phyloP scores from a whole-genome alignment of 2,329 filamentous ascomycete genomes.

The Alternaria sp. region DNA sequence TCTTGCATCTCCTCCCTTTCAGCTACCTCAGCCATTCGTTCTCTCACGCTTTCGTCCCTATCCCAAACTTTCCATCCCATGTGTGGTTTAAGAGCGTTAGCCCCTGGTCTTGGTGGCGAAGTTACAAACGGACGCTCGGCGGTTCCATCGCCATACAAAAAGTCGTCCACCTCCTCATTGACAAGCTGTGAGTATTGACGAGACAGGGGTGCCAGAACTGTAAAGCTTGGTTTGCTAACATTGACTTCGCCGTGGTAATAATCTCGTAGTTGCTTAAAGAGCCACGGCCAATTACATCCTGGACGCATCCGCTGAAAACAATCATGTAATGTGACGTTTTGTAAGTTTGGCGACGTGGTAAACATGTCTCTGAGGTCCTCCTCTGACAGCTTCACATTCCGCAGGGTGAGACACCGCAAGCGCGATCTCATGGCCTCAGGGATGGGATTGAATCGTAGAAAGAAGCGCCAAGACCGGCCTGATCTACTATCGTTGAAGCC shows the following conservation, averaged over 20 bases:
- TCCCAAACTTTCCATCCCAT: conserved; percentile 23
- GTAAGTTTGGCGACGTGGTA: neutral
- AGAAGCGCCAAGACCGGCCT: neutral
- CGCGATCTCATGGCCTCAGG: conserved; percentile 1
- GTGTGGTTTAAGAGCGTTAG: neutral
- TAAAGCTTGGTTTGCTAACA: neutral
- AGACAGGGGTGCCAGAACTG: conserved; percentile 1
- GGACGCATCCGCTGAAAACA: neutral
- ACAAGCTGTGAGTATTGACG: conserved; percentile 6
- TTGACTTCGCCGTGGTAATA: neutral
- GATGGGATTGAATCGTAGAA: conserved; percentile 1
- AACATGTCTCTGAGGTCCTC: conserved; percentile 5
- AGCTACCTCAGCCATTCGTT: conserved; percentile 8
- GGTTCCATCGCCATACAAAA: conserved; percentile 10
- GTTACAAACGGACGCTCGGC: conserved; percentile 17
- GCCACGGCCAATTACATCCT: neutral
- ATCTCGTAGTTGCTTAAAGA: conserved; percentile 4
- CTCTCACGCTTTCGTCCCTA: conserved; percentile 5
- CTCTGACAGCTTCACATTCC: neutral
- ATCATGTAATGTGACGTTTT: conserved; percentile 6
- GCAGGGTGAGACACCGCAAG: conserved; percentile 7
- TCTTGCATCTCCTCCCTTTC: neutral
- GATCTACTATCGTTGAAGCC: conserved; percentile 6
- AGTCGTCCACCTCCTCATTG: conserved; percentile 19
- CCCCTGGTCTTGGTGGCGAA: neutral